Base-by-base conservation (phyloP, 176 grass and related monocot species). In the Areca catechu region DNA sequence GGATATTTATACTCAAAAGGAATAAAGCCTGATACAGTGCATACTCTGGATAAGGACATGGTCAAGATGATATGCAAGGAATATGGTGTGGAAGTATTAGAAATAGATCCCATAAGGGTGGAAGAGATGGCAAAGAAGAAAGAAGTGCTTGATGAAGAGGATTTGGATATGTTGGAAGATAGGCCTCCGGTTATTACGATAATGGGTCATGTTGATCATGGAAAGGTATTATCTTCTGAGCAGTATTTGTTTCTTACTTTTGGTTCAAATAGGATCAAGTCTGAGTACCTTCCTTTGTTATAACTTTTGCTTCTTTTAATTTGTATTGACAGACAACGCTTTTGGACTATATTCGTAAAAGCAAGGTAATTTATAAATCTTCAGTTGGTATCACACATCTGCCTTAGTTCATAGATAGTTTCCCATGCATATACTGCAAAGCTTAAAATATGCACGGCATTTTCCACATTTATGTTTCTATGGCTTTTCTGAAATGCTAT, bases 121-220 rank as follows among this genome's bases (percentile, higher is more conserved):
- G 83, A 84, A 63, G 92, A 97, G 51, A 97, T 90, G 86, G 86
- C 92, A 59, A 97, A 87, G 80, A 96, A 97, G 72, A 87, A 77
- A 51, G 86, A 90, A 47, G 72, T 97, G 59, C 73, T 97, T 51
- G 92, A 97, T 53, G 92, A 82, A 51, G 80, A 97, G 61, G 92
- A 97, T 77, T 80, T 97, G 53, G 86, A 85, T 49, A 82, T 69
- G 59, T 56, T 97, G 68, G 86, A 97, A 83, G 57, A 60, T n/a
- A 77, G 92, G 53, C 86, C 86, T 49, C 92, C 92, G 51, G 85
- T 97, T 81, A 85, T 97, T 67, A 97, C 92, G 63, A 97, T 97
- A 48, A 97, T 97, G 92, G 92, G 92, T 24, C 92, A 97, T 73
- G 92, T 97, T 16, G 92, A 97, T 85, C 92, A 97, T 53, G 92